Percentiles rank a stretch among this genome's conserved stretches.
These are phyloP conservation scores for Aspergillus hancockii DNA, from an alignment of 495 filamentous ascomycete genomes.

Conservation along the genomic window DNA sequence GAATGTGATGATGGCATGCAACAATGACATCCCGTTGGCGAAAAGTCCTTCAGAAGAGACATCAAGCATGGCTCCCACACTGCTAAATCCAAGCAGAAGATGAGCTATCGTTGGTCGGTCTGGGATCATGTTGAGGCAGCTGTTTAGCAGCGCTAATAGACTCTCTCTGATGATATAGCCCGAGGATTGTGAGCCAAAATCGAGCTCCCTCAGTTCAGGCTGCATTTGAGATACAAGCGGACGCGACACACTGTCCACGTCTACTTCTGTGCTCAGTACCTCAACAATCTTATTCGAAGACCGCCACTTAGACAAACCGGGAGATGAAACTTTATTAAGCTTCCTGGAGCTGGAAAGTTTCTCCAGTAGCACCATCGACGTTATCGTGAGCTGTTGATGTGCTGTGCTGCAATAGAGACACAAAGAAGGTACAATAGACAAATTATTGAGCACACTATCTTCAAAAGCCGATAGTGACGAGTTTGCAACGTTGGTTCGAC, in stretches of 20 bases:
- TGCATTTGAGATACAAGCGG: slow-evolving; percentile 67
- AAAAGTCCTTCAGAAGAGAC: slow-evolving; percentile 66
- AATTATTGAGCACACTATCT: slow-evolving; percentile 81
- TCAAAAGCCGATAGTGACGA: slow-evolving; percentile 81
- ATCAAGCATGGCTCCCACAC: slow-evolving; percentile 63
- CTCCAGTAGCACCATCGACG: slow-evolving; percentile 76
- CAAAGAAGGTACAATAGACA: slow-evolving; percentile 72
- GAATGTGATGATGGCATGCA: slow-evolving; percentile 75
- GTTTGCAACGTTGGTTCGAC: slow-evolving; percentile 60
- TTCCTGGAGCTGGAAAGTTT: slow-evolving; percentile 81
- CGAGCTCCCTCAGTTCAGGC: slow-evolving; percentile 60
- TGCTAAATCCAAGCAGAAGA: slow-evolving; percentile 83
- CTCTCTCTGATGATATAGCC: slow-evolving; percentile 75
- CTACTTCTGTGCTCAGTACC: slow-evolving; percentile 69
- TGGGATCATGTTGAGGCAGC: slow-evolving; percentile 68
- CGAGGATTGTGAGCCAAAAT: slow-evolving; percentile 59
- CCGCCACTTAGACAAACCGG: slow-evolving; percentile 50
- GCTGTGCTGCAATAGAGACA: slow-evolving; percentile 82
- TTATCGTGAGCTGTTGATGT: slow-evolving; percentile 71
- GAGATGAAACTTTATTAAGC: slow-evolving; percentile 57
- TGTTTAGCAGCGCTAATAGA: slow-evolving; percentile 80
- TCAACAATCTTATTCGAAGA: slow-evolving; percentile 76
- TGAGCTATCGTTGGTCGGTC: slow-evolving; percentile 83
- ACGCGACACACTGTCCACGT: slow-evolving; percentile 67
- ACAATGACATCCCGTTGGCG: slow-evolving; percentile 66